Evolutionary conservation across 129 eudicot genomes (phyloP).

Genomic region (Rutidosis leptorrhynchoides): DNA sequence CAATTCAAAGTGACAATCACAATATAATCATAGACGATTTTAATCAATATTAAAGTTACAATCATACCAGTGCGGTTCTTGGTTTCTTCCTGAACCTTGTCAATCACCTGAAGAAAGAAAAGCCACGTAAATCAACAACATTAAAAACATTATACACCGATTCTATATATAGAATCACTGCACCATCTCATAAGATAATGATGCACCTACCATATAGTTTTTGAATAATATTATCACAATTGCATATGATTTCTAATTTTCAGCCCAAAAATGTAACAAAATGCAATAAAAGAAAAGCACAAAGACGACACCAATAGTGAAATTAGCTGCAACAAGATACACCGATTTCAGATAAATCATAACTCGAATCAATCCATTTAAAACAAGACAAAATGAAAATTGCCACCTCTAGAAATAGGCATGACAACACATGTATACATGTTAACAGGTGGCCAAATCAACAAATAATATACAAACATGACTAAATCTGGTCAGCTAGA

Average conservation of each 20-base stretch:
- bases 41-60: too few relatives aligned
- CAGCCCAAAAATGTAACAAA: not conserved
- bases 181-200: not conserved
- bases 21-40: too few relatives aligned
- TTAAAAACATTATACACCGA: not conserved
- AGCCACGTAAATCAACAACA: not conserved
- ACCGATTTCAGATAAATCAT: not conserved
- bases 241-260: not conserved
- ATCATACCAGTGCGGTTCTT: slow-evolving; percentile 55
- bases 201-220: not conserved
- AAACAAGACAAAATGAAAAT: not conserved
- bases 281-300: not conserved
- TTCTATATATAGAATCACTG: not conserved
- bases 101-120: slow-evolving; percentile 45
- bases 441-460: not conserved
- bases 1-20: too few relatives aligned
- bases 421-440: not conserved
- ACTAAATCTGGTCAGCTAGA: slow-evolving; percentile 52
- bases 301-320: not conserved
- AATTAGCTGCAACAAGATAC: not conserved
- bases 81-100: slow-evolving; percentile 65
- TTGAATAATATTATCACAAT: not conserved
- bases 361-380: not conserved
- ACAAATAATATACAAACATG: not conserved
- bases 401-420: not conserved